Percentiles rank a stretch among this genome's conserved stretches.
phyloP scores from a whole-genome alignment of 1,284 basidiomycete species.

The Tylopilus orsonianus region DNA sequence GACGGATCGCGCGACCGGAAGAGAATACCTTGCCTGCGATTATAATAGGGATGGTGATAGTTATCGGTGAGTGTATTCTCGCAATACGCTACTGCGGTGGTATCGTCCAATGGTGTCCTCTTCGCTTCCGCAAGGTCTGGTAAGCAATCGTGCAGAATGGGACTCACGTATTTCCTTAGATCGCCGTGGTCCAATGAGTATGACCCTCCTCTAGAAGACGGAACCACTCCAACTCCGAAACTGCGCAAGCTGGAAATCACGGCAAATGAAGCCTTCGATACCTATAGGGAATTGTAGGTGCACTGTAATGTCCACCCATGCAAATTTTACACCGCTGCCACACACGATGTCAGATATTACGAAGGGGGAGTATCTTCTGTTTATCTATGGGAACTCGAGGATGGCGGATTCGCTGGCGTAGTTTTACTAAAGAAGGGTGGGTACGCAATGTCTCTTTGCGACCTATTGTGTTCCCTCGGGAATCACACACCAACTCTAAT shows the following conservation, averaged over 20 bases:
- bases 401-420: slow-evolving; percentile 95
- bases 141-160: not conserved
- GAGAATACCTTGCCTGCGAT: slow-evolving; percentile 94
- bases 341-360: slow-evolving; percentile 72
- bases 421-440: slow-evolving; percentile 94
- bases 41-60: slow-evolving; percentile 97
- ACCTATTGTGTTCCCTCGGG: not conserved
- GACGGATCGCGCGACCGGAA: slow-evolving; percentile 77
- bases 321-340: slow-evolving; percentile 1
- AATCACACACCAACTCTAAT: not conserved
- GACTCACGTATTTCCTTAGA: slow-evolving; percentile 42
- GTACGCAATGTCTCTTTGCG: slow-evolving; percentile 30
- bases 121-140: not conserved
- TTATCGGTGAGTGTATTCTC: slow-evolving; percentile 64
- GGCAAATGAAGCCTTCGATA: slow-evolving; percentile 96
- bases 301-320: slow-evolving; percentile 6
- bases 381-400: slow-evolving; percentile 98
- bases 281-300: slow-evolving; percentile 92
- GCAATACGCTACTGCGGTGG: not conserved
- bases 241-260: slow-evolving; percentile 90
- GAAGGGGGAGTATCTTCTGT: slow-evolving; percentile 97
- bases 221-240: slow-evolving; percentile 80
- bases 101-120: not conserved
- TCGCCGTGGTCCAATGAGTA: slow-evolving; percentile 99
- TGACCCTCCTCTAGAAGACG: slow-evolving; percentile 84